Evolutionary conservation across 2,329 filamentous ascomycete genomes (phyloP), one percentile per base, ranked within the genome.

Genomic region (Aureobasidium pullulans): DNA sequence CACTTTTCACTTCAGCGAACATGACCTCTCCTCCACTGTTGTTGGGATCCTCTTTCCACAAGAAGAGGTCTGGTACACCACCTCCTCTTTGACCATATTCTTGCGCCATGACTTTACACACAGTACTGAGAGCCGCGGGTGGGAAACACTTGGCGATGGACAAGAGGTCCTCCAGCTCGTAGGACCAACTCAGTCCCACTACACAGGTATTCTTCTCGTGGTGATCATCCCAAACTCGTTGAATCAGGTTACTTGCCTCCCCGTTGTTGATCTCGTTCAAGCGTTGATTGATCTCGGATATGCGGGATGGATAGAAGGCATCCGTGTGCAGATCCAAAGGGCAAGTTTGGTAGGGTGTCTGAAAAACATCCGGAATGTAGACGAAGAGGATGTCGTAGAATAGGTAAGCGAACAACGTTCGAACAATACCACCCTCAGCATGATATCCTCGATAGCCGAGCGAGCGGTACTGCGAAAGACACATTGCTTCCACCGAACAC

Each of bases 361-460:
- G 93, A 72, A 99, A 99, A 59, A 99, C 93, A 66, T 97, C 96
- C 29, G 94, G 93, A 5, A 97, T 83, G 72, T 96, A 96, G 29
- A 90, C 79, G 74, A 97, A 97, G 6, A 99, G 77, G 28, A 97
- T 83, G 72, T 99, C 93, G 76, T 87, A 94, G 77, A 97, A 96
- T 16, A 99, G 83, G 69, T 94, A 93, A n/a, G 72, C 78, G 66
- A 81, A 80, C 6, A 99, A 78, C 0, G 94, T 99, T n/a, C 91
- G 85, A 6, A 97, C 77, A 66, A 97, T 92, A 2, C 92, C 89
- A 36, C 91, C 90, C 77, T 99, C 94, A 16, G 87, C 84, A 73
- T 99, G 94, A 69, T 93, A 96, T 10, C 94, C 94, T 71, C 96
- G 96, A 87, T 90, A 97, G 2, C 92, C 93, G 56, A 88, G 79